A percentile compares a stretch with the other conserved stretches of the same genome.
phyloP scores from a whole-genome alignment of 1,284 basidiomycete genomes.

The Termitomyces sp. region DNA sequence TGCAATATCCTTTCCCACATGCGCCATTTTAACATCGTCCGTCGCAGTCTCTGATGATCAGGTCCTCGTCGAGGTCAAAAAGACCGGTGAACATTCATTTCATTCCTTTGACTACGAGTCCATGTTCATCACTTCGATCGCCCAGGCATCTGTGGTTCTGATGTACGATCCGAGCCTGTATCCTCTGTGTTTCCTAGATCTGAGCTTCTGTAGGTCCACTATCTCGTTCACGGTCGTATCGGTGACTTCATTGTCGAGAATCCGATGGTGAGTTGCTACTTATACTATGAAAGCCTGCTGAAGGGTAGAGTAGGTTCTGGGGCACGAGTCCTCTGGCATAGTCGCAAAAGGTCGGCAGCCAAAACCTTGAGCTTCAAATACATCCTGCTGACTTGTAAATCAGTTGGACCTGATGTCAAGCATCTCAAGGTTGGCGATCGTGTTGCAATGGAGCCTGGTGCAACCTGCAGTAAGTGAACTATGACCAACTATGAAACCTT shows the following conservation, averaged over 20 bases:
- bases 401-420: slow-evolving; percentile 67
- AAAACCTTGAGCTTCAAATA: background rate
- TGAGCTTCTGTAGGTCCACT: slow-evolving; percentile 54
- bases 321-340: slow-evolving; percentile 62
- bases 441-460: slow-evolving; percentile 84
- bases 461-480: slow-evolving; percentile 56
- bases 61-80: slow-evolving; percentile 88
- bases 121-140: background rate
- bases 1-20: slow-evolving; percentile 14
- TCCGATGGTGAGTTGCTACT: slow-evolving; percentile 58
- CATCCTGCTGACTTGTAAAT: background rate
- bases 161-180: slow-evolving; percentile 42
- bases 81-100: slow-evolving; percentile 59
- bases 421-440: slow-evolving; percentile 78
- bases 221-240: slow-evolving; percentile 71
- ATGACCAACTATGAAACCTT: background rate
- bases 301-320: slow-evolving; percentile 41
- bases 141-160: slow-evolving; percentile 84
- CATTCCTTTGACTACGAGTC: background rate
- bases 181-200: slow-evolving; percentile 6
- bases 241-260: slow-evolving; percentile 73
- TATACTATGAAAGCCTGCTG: background rate
- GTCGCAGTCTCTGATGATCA: slow-evolving; percentile 64
- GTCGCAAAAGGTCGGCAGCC: slow-evolving; percentile 41
- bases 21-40: background rate